These are phyloP conservation scores for Myriosclerotinia duriaeana DNA, from an alignment of 2,329 filamentous ascomycete genomes.

Conservation along the genomic window DNA sequence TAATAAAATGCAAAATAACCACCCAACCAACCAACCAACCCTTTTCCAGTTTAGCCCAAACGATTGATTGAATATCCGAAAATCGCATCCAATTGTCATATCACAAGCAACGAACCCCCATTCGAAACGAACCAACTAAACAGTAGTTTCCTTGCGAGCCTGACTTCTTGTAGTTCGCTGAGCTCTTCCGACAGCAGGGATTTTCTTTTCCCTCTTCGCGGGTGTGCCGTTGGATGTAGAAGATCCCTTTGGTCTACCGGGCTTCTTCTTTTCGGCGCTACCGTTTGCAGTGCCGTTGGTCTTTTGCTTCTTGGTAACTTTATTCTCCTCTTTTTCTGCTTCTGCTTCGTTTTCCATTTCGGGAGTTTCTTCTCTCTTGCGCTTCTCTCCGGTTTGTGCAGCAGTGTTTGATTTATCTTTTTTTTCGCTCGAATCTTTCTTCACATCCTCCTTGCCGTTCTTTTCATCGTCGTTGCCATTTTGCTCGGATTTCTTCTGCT, in stretches of 20 bases:
- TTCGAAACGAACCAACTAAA: background rate
- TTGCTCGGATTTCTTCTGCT: constrained; percentile 28
- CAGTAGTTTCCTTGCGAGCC: constrained; percentile 5
- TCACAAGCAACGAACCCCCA: background rate
- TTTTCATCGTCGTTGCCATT: constrained; percentile 36
- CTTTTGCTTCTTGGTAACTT: constrained; percentile 32
- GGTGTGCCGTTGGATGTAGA: constrained; percentile 2
- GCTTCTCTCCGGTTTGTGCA: constrained; percentile 34
- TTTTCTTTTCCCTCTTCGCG: constrained; percentile 38
- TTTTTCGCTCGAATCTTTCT: constrained; percentile 26
- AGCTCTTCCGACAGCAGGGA: constrained; percentile 33
- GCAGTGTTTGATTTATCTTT: constrained; percentile 17
- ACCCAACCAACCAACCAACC: background rate
- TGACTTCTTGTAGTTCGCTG: constrained; percentile 39
- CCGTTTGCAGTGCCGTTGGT: constrained; percentile 24
- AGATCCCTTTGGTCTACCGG: constrained; percentile 33
- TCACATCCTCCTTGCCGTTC: constrained; percentile 41
- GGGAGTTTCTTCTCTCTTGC: constrained; percentile 35
- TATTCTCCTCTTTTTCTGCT: constrained; percentile 28
- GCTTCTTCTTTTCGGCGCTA: constrained; percentile 34
- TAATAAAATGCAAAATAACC: constrained; percentile 1
- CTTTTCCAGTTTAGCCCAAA: background rate
- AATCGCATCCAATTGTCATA: constrained; percentile 1
- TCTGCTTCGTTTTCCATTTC: constrained; percentile 25
- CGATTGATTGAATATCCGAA: background rate